Evolutionary conservation across 2,329 filamentous ascomycete genomes (phyloP).

Genomic region (Diaporthe citri): DNA sequence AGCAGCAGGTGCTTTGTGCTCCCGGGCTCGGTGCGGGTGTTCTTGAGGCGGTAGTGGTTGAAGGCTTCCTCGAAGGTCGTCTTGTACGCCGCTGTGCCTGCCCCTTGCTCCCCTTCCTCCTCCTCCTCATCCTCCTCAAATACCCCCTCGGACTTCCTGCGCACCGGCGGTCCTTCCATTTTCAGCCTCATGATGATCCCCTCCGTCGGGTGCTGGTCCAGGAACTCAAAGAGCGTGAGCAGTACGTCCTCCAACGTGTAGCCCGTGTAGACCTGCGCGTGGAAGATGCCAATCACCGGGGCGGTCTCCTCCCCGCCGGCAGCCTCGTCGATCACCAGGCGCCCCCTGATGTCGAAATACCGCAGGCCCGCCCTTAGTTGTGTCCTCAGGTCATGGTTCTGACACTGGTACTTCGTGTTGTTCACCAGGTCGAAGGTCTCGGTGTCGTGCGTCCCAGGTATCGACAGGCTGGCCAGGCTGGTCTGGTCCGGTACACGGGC

Average conservation of each 20-base stretch:
- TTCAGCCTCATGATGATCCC: conserved; percentile 64
- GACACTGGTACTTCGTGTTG: conserved; percentile 56
- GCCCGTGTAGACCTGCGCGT: conserved; percentile 59
- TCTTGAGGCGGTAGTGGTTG: conserved; percentile 53
- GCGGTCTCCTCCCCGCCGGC: conserved; percentile 43
- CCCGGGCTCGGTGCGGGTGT: conserved; percentile 52
- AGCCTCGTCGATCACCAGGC: conserved; percentile 54
- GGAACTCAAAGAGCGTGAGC: conserved; percentile 58
- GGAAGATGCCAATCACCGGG: conserved; percentile 58
- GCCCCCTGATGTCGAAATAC: conserved; percentile 63
- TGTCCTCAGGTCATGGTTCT: conserved; percentile 58
- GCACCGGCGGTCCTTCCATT: conserved; percentile 57
- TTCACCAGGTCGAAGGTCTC: conserved; percentile 59
- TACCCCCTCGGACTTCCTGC: neutral
- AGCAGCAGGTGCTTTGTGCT: conserved; percentile 51
- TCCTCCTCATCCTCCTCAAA: conserved; percentile 27
- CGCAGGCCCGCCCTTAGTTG: conserved; percentile 62
- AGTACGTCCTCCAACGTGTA: conserved; percentile 59
- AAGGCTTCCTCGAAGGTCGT: conserved; percentile 61
- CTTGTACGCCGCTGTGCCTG: conserved; percentile 46
- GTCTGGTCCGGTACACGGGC: conserved; percentile 54
- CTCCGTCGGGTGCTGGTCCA: conserved; percentile 59
- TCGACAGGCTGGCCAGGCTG: conserved; percentile 58
- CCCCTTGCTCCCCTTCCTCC: conserved; percentile 24
- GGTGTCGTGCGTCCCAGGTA: conserved; percentile 67